phyloP scores from a whole-genome alignment of 108 stramenopile genomes.

The Skeletonema potamos region DNA sequence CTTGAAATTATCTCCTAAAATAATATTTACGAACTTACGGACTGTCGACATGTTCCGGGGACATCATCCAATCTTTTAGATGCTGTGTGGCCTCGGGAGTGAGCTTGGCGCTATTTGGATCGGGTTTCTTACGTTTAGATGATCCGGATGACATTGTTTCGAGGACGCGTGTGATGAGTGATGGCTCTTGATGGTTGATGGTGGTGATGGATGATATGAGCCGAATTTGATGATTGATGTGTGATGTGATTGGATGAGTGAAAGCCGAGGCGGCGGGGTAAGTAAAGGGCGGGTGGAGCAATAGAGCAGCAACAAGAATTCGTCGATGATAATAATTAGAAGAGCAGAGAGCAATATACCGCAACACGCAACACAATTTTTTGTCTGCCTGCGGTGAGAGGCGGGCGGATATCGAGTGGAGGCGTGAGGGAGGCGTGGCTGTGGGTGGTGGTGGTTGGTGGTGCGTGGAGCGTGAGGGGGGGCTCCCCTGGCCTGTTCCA shows the following conservation, averaged over 20 bases:
- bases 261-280: background rate
- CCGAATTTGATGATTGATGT: background rate
- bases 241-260: no score
- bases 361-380: no score
- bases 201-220: background rate
- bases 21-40: background rate
- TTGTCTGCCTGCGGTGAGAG: no score
- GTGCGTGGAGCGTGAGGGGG: no score
- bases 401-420: no score
- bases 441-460: no score
- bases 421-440: no score
- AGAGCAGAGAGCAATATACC: no score
- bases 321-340: no score
- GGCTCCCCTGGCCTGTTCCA: no score
- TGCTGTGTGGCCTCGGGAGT: background rate
- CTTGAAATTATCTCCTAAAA: background rate
- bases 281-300: no score
- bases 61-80: constrained; percentile 1
- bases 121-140: background rate
- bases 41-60: background rate
- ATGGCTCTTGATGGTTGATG: background rate
- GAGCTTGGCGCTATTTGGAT: background rate
- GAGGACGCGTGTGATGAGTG: background rate
- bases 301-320: no score
- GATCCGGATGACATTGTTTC: background rate